Conservation (phyloP, 805 yeast genomes). For the Hanseniaspora meyeri region DNA sequence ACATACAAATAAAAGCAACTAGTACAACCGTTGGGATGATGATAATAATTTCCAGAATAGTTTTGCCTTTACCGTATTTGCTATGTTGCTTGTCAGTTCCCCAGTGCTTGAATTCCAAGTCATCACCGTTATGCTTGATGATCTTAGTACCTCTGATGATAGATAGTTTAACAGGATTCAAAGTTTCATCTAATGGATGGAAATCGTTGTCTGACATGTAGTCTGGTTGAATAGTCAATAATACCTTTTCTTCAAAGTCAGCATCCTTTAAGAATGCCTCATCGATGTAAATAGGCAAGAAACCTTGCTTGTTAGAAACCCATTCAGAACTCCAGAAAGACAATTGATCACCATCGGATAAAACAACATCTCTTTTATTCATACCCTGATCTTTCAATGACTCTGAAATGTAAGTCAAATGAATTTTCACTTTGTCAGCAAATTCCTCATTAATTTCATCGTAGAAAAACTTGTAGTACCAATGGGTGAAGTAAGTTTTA, state of each 20-base stretch:
- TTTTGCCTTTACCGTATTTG: constrained; percentile 17
- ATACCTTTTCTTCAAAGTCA: constrained; percentile 39
- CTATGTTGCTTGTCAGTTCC: constrained; percentile 29
- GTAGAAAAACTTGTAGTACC: constrained; percentile 60
- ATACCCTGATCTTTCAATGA: constrained; percentile 43
- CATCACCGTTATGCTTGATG: constrained; percentile 33
- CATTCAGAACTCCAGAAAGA: constrained; percentile 65
- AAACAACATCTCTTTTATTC: constrained; percentile 31
- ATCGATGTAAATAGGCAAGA: constrained; percentile 45
- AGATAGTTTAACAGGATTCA: constrained; percentile 40
- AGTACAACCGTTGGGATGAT: constrained; percentile 57
- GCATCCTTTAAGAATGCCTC: constrained; percentile 53
- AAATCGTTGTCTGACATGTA: constrained; percentile 54
- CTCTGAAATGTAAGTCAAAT: constrained; percentile 54
- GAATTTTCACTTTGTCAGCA: constrained; percentile 52
- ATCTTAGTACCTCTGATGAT: constrained; percentile 33
- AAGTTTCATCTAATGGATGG: constrained; percentile 30
- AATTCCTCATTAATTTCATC: constrained; percentile 29
- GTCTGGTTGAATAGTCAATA: constrained; percentile 65
- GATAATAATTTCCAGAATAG: constrained; percentile 51
- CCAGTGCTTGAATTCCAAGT: constrained; percentile 33
- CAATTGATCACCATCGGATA: constrained; percentile 22
- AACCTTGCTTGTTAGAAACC: constrained; percentile 52
- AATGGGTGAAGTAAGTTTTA: constrained; percentile 59
- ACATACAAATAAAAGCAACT: constrained; percentile 50